Base-by-base conservation (phyloP, 805 yeast genomes). In the Saccharomycopsis schoenii region DNA sequence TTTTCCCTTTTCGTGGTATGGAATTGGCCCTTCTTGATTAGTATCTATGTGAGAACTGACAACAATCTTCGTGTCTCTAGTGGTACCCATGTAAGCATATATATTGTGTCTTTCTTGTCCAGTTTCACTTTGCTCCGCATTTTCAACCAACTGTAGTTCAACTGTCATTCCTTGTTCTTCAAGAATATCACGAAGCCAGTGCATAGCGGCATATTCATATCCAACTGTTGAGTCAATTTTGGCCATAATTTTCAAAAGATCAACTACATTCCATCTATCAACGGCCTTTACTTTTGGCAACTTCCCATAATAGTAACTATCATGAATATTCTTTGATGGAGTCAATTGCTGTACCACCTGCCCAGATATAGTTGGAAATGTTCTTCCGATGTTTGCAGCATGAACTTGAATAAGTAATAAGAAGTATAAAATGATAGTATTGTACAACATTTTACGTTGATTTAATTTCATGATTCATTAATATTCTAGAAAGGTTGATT, bases 11-110 rank as follows among this genome's bases (percentile, higher is more conserved):
- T 77, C 73, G 25, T 57, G 36, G 55, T 57, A 57, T 36, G 54
- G 55, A 47, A 57, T 43, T 17, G 29, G 10, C 9, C 55, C 59
- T 43, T 57, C 59, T 36, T 83, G 83, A 19, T 80, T 83, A 0
- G 84, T 80, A 63, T 80, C 84, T 39, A 80, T 76, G 63, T 80
- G 84, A 14, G 82, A 75, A 2, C 82, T 78, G 29, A 80, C 63
- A 52, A 79, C 62, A n/a, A 80, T 74, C 51, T 66, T 70, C 12
- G 79, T 74, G 63, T 76, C 68, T 62, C 78, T 70, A 21, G 50
- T 51, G n/a, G 17, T 24, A 4, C 60, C 60, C 56, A 58, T 58
- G n/a, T 58, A 58, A 4, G 60, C 60, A 37, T 58, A 58, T n/a
- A 58, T 37, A 50, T 58, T 58, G 36, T 58, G 56, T 58, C 60